A percentile compares a stretch with the other conserved stretches of the same genome.
These are phyloP conservation scores for Zygosaccharomyces bisporus DNA, from an alignment of 805 yeast species.

Conservation along the genomic window DNA sequence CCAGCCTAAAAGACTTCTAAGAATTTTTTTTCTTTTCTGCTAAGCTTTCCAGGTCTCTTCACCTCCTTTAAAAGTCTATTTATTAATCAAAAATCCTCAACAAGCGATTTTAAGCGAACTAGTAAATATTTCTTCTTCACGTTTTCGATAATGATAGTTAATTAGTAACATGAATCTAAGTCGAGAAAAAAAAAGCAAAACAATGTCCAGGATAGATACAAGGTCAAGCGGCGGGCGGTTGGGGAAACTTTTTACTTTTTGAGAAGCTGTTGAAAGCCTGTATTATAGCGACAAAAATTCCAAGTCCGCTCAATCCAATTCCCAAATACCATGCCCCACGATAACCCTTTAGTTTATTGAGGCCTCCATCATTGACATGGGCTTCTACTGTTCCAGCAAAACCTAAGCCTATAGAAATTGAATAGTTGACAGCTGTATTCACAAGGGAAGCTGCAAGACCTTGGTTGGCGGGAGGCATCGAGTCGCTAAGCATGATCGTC, in stretches of 20 bases:
- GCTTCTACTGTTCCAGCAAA: conserved; percentile 56
- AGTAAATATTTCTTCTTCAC: too few species aligned
- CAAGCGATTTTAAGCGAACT: too few species aligned
- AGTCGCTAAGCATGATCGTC: conserved; percentile 50
- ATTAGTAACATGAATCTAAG: too few species aligned
- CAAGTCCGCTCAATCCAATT: conserved; percentile 54
- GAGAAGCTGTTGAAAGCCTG: conserved; percentile 3
- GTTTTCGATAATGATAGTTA: too few species aligned
- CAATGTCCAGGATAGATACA: too few species aligned
- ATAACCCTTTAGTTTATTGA: conserved; percentile 40
- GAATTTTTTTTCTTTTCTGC: too few species aligned
- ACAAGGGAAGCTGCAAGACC: conserved; percentile 67
- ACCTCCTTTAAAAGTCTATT: too few species aligned
- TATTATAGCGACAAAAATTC: conserved; percentile 30
- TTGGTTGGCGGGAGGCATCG: conserved; percentile 53
- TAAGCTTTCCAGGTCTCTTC: too few species aligned
- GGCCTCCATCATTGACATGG: conserved; percentile 25
- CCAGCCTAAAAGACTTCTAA: too few species aligned
- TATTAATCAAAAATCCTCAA: too few species aligned
- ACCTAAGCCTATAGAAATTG: conserved; percentile 59
- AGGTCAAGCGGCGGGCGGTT: too few species aligned
- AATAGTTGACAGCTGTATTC: conserved; percentile 59
- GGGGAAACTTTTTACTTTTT: conserved; percentile 1
- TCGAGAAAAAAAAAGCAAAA: too few species aligned
- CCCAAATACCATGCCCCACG: conserved; percentile 58